phyloP scores from a whole-genome alignment of 306 rosid genomes.

The Fragaria nilgerrensis region DNA sequence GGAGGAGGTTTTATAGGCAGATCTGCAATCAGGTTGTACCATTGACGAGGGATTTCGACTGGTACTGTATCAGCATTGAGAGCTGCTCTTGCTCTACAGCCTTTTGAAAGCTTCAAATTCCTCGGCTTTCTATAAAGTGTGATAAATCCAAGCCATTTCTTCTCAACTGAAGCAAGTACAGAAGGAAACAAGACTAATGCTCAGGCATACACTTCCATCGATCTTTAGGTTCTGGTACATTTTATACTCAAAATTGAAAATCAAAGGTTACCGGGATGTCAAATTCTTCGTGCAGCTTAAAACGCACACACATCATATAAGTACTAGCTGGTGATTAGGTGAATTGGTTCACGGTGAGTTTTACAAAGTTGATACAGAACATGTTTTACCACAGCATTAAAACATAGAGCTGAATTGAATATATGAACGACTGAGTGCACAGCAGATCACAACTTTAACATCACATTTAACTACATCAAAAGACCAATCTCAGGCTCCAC shows the following conservation, averaged over 20 bases:
- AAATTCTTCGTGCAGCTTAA: not conserved
- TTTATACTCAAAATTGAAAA: not conserved
- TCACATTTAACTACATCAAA: not conserved
- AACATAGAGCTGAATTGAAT: not conserved
- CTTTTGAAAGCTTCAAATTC: slow-evolving; percentile 46
- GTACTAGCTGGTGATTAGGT: not conserved
- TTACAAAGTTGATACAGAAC: not conserved
- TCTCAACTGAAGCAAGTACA: slow-evolving; percentile 40
- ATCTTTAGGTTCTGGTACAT: not conserved
- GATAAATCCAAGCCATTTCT: slow-evolving; percentile 46
- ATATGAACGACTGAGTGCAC: not conserved
- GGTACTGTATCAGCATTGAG: slow-evolving; percentile 34
- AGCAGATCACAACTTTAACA: not conserved
- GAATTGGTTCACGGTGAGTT: not conserved
- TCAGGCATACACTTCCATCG: not conserved
- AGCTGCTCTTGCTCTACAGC: slow-evolving; percentile 56
- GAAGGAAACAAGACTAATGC: slow-evolving; percentile 3
- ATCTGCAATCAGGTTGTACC: slow-evolving; percentile 91
- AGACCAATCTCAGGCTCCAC: not conserved
- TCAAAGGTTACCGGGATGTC: not conserved
- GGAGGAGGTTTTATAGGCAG: slow-evolving; percentile 92
- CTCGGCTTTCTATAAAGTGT: slow-evolving; percentile 41
- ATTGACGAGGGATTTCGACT: slow-evolving; percentile 60
- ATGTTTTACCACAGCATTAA: not conserved
- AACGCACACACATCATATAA: not conserved